These are phyloP conservation scores for Corchorus olitorius DNA, from an alignment of 345 rosid genomes.

Conservation along the genomic window DNA sequence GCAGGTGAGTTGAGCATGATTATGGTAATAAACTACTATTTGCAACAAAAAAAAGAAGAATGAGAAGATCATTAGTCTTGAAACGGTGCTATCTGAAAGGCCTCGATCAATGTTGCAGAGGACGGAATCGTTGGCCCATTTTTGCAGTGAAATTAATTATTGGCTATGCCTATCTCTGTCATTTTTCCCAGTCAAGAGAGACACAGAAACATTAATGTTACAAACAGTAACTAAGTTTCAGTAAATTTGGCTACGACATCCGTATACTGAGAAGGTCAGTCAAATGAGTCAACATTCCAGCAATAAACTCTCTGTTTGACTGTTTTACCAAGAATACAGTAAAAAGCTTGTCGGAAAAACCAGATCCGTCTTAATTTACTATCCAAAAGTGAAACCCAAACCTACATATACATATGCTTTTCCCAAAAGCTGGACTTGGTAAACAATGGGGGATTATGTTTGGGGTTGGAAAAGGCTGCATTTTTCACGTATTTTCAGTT, in stretches of 20 bases:
- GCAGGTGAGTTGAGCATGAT: not conserved
- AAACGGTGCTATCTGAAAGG: not conserved
- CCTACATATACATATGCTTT: not conserved
- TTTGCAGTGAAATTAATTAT: not conserved
- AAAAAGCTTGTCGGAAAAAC: not conserved
- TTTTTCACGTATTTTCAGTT: not conserved
- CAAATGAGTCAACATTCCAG: too few relatives aligned
- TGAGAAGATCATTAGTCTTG: not conserved
- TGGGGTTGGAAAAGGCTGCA: conserved; percentile 18
- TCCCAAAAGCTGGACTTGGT: conserved; percentile 23
- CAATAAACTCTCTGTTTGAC: not conserved
- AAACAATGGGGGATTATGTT: conserved; percentile 12
- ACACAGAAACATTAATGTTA: not conserved
- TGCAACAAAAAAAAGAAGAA: not conserved
- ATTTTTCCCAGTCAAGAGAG: not conserved
- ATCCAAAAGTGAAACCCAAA: not conserved
- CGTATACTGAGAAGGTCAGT: not conserved
- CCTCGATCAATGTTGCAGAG: not conserved
- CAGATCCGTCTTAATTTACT: not conserved
- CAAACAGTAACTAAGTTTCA: not conserved
- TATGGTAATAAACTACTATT: not conserved
- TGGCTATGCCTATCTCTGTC: too few relatives aligned
- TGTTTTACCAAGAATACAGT: not conserved
- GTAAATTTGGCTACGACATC: not conserved
- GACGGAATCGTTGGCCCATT: not conserved